These are phyloP conservation scores for Phytophthora parvispora DNA, from an alignment of 352 stramenopile genomes.

Conservation along the genomic window DNA sequence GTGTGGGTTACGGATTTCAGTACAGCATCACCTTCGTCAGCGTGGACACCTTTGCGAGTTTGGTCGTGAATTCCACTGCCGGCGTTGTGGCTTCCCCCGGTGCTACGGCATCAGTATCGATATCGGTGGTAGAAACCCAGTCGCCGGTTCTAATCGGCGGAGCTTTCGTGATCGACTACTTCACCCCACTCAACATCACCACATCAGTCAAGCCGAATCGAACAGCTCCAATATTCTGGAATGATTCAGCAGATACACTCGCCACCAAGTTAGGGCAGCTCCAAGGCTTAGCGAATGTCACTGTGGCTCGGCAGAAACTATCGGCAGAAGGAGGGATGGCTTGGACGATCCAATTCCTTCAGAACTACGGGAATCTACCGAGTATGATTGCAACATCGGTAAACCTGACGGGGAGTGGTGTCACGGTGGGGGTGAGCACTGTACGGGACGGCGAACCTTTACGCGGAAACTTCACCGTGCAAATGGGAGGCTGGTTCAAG, in stretches of 20 bases:
- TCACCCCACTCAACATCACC: conserved; percentile 52
- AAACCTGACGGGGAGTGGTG: conserved; percentile 63
- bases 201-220: conserved; percentile 33
- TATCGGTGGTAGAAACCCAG: conserved; percentile 40
- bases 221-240: conserved; percentile 54
- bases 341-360: conserved; percentile 72
- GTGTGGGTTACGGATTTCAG: conserved; percentile 46
- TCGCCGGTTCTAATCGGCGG: conserved; percentile 54
- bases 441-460: conserved; percentile 64
- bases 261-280: conserved; percentile 47
- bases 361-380: conserved; percentile 68
- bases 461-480: conserved; percentile 51
- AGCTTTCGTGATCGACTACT: conserved; percentile 58
- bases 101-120: conserved; percentile 7
- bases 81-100: conserved; percentile 20
- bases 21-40: conserved; percentile 67
- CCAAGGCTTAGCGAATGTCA: conserved; percentile 64
- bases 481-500: conserved; percentile 75
- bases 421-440: conserved; percentile 41
- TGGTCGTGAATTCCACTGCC: conserved; percentile 30
- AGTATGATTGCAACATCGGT: conserved; percentile 46
- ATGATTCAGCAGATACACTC: conserved; percentile 45
- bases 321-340: conserved; percentile 67
- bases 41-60: conserved; percentile 51
- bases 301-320: conserved; percentile 41